Base-by-base conservation (phyloP, 73 alveolate genomes). In the Paramecium bursaria region DNA sequence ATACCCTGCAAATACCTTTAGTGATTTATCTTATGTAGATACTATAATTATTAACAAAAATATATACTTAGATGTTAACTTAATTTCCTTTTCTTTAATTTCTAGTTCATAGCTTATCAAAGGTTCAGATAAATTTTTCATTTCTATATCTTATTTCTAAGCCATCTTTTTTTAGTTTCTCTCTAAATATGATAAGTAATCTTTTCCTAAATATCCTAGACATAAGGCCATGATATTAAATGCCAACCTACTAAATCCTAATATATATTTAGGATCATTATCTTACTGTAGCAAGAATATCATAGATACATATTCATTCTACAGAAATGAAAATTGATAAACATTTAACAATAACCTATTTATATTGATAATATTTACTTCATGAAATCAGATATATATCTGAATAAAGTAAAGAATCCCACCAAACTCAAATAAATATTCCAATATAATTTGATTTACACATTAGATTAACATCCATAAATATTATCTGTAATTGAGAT, bases 201-300 rank as follows among this genome's bases (percentile, higher is more conserved):
- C 82, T 67, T 67, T 21, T 25, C 82, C 82, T 7, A 67, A 42
- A 39, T 67, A 67, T 17, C 82, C 82, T 10, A 67, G 27, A 67
- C 82, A 67, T 4, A 67, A 27, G 0, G 44, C 82, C 44, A 47
- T 35, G 44, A 67, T 67, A 42, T 67, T 57, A 25, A 67, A 42
- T 0, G 44, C 47, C 7, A 67, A 46, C 44, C 44, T 67, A 39
- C 55, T 67, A 2, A 67, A 42, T n/a, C 82, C 82, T 21, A 67
- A 39, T n/a, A 67, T 15, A 0, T 4, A 35, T 67, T 67, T 21
- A 42, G 33, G 55, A 2, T 44, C 22, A 15, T n/a, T n/a, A n/a
- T n/a, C n/a, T n/a, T n/a, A n/a, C n/a, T n/a, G n/a, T n/a, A n/a
- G n/a, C n/a, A n/a, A n/a, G n/a, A n/a, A n/a, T n/a, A n/a, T n/a